Base-by-base conservation (phyloP, 2,329 filamentous ascomycete genomes). In the Niveomyces coronatus region DNA sequence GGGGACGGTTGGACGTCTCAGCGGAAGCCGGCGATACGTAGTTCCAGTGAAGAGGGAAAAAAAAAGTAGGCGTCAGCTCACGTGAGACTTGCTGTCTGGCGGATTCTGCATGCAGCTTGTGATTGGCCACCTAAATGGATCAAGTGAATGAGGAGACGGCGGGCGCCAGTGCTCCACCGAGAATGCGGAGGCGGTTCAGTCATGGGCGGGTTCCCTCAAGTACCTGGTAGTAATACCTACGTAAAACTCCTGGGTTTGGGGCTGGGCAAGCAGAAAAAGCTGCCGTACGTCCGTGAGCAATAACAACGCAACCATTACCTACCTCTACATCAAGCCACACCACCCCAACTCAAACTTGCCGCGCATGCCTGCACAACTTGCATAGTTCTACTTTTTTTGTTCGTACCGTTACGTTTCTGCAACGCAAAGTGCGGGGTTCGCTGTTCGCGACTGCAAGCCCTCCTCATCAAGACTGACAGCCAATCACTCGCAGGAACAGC, bases 401-500 rank as follows among this genome's bases (percentile, higher is more conserved):
- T 31, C 26, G 10, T 38, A 22, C 24, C 23, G 27, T 30, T 39
- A 5, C 14, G 28, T 26, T 34, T 34, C 37, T 39, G 37, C 30
- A 42, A 35, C 28, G 32, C 22, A 27, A 39, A 41, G 34, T 44
- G 42, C 42, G 42, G 42, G 42, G 42, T 40, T 33, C 16, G 16
- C 24, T 31, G 18, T 23, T 26, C 7, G 31, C 34, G 20, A 40
- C 38, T 44, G 42, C 42, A 41, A 40, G n/a, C n/a, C 39, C 39
- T 40, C 27, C 38, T 35, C 32, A 13, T 20, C 32, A 7, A n/a
- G n/a, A n/a, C n/a, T 33, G 10, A 28, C 29, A 22, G 32, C 39
- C 39, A 40, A 40, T 40, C 39, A 35, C 32, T 15, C 14, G 26
- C 33, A 31, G 33, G 28, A 27, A 28, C 39, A 36, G 32, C 39